Evolutionary conservation across 306 rosid genomes (phyloP), one percentile per base, ranked within the genome.

Genomic region (Quercus ilex): DNA sequence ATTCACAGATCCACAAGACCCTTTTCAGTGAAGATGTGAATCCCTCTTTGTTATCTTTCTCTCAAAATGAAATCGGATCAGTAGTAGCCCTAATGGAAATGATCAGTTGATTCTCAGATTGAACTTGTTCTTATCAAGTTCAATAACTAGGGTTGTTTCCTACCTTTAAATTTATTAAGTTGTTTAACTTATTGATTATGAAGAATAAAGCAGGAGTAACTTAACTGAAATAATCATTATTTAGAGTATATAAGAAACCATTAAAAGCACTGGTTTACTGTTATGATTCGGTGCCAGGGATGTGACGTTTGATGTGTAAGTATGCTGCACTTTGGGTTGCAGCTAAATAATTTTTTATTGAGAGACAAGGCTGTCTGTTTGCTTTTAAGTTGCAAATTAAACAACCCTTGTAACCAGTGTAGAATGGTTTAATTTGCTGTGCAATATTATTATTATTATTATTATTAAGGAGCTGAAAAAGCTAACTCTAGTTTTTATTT

Each of bases 231-330:
- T 55, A 53, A 18, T 69, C 35, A 74, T 72, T 14, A 59, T 69
- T 23, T 17, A 41, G 17, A 49, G 20, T 9, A 1, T 46, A 31
- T 12, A 1, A 8, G n/a, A 58, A 41, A 77, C 11, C 25, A 77
- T 68, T 56, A 55, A 67, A 38, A n/a, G 25, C 63, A 4, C 76
- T 63, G 74, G 77, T 83, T 78, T 79, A 85, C 90, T 92, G 92
- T 92, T 90, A 68, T 72, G 97, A 92, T 92, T 81, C 85, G 87
- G 83, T 82, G 89, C 74, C 90, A 82, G 91, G 38, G 86, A 88
- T 86, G 80, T 83, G 92, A 91, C 83, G 86, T 80, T 74, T 91
- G 91, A 88, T 85, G 73, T 77, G 82, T 21, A 43, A 77, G 60
- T 74, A 38, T 53, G 75, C 76, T 33, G 82, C 76, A 77, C 71